Percentiles rank a stretch among this genome's conserved stretches.
phyloP scores from a whole-genome alignment of 306 rosid genomes.

The Cucurbita maxima region DNA sequence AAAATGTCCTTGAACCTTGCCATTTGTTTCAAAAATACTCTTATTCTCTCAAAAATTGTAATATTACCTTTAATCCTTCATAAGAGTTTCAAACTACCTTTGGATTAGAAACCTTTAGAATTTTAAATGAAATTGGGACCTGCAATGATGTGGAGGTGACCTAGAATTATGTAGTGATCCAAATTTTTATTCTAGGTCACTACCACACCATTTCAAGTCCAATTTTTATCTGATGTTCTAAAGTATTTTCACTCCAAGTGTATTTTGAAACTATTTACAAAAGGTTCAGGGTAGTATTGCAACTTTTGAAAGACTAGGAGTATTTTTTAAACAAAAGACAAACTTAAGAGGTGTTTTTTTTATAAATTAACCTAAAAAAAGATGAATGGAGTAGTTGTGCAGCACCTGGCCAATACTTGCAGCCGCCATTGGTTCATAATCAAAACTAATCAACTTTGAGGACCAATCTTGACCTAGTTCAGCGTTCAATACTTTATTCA shows the following conservation, averaged over 20 bases:
- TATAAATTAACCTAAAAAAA: neutral
- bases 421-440: constrained; percentile 88
- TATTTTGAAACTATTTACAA: no score
- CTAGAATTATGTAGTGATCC: neutral
- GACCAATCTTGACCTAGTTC: constrained; percentile 82
- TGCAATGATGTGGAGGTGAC: neutral
- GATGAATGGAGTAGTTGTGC: neutral
- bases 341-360: neutral
- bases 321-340: neutral
- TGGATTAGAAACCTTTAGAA: neutral
- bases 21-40: neutral
- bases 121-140: neutral
- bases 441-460: constrained; percentile 59
- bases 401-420: constrained; percentile 96
- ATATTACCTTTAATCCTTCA: neutral
- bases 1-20: neutral
- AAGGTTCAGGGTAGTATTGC: neutral
- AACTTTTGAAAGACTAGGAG: neutral
- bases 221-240: neutral
- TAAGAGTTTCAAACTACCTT: neutral
- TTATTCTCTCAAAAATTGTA: neutral
- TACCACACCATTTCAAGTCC: neutral
- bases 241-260: neutral
- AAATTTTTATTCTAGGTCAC: neutral
- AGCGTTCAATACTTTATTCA: constrained; percentile 67